phyloP scores from a whole-genome alignment of 1,139 yeast species.

The Pichia sp. region DNA sequence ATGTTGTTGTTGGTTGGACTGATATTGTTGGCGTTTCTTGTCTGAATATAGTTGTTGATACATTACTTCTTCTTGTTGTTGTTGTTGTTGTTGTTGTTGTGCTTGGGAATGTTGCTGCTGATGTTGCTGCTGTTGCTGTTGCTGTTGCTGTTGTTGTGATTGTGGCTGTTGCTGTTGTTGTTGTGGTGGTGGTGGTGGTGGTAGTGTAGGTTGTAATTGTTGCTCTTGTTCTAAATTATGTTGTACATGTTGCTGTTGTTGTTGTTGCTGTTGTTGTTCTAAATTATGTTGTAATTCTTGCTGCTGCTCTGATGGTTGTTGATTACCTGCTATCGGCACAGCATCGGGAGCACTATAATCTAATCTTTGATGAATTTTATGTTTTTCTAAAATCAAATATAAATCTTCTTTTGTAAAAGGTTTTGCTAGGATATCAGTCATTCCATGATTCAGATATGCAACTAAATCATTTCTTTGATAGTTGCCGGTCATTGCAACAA shows the following conservation, averaged over 20 bases:
- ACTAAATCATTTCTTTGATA: slow-evolving; percentile 75
- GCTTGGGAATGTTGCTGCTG: background rate
- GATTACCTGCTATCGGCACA: background rate
- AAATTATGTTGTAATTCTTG: background rate
- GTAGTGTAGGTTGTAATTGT: background rate
- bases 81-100: background rate
- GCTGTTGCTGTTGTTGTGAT: background rate
- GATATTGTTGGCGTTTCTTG: background rate
- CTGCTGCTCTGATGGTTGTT: background rate
- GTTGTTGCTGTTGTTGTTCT: background rate
- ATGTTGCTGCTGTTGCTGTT: background rate
- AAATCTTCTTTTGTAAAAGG: slow-evolving; percentile 87
- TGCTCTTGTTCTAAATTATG: background rate
- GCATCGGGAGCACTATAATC: slow-evolving; percentile 3
- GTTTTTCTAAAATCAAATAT: slow-evolving; percentile 66
- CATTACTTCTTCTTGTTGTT: too few relatives aligned
- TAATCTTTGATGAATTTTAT: slow-evolving; percentile 31
- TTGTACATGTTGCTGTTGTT: background rate
- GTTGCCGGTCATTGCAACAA: slow-evolving; percentile 91
- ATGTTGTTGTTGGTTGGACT: background rate
- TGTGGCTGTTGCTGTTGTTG: background rate
- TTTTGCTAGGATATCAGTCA: slow-evolving; percentile 86
- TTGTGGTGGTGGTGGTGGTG: background rate
- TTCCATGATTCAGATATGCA: slow-evolving; percentile 78
- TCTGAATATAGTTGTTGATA: too few relatives aligned